These are phyloP conservation scores for Miscanthus lutarioriparius DNA, from an alignment of 176 grass and related monocot species.

Conservation along the genomic window DNA sequence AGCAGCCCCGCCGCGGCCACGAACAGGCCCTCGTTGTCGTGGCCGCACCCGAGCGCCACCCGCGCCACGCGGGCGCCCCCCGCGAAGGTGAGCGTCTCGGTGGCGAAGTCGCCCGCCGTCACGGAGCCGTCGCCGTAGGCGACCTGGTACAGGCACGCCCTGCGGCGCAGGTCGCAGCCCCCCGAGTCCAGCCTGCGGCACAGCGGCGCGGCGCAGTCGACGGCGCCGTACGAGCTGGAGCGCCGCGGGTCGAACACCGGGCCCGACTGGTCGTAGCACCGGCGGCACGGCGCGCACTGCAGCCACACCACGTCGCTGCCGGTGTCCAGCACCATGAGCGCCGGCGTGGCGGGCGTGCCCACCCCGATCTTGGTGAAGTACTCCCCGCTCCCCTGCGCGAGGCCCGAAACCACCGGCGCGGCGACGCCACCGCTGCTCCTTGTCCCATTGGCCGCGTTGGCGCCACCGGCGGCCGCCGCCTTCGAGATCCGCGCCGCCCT, in stretches of 20 bases:
- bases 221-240: constrained; percentile 63
- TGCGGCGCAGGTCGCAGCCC: constrained; percentile 74
- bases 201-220: constrained; percentile 58
- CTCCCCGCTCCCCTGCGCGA: constrained; percentile 88
- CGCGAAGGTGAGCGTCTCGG: constrained; percentile 79
- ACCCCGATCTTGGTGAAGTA: constrained; percentile 92
- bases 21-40: constrained; percentile 95
- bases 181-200: constrained; percentile 72
- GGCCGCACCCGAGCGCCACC: constrained; percentile 80
- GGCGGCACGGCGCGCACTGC: constrained; percentile 83
- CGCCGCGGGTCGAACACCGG: constrained; percentile 69
- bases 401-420: constrained; percentile 68
- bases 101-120: constrained; percentile 76
- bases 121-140: constrained; percentile 93
- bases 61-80: constrained; percentile 65
- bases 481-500: constrained; percentile 29
- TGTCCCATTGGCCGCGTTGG: constrained; percentile 29
- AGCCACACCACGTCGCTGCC: constrained; percentile 93
- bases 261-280: constrained; percentile 86
- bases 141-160: constrained; percentile 85
- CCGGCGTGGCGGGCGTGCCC: constrained; percentile 64
- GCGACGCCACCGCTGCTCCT: constrained; percentile 27
- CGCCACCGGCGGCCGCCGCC: neutral
- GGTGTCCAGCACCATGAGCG: constrained; percentile 90
- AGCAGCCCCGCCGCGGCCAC: constrained; percentile 84